These are phyloP conservation scores for Aspergillus nomiae DNA, from an alignment of 2,329 filamentous ascomycete genomes.

Conservation along the genomic window DNA sequence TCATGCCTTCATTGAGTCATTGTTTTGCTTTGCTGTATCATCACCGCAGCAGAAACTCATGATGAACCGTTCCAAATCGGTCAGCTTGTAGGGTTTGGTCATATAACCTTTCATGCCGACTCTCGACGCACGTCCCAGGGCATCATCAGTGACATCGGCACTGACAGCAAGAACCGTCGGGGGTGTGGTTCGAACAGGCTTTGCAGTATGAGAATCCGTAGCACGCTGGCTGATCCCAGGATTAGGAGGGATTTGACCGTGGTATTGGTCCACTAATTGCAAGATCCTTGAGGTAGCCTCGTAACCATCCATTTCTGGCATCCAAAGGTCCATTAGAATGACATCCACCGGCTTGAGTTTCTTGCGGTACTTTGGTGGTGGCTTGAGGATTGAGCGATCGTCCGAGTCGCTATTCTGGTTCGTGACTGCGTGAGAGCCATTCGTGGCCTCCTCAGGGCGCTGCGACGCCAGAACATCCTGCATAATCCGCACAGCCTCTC, in stretches of 20 bases:
- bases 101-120: conserved; percentile 70
- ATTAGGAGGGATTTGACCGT: conserved; percentile 23
- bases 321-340: conserved; percentile 75
- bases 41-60: conserved; percentile 45
- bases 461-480: conserved; percentile 43
- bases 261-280: conserved; percentile 49
- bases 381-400: conserved; percentile 17
- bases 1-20: conserved; percentile 25
- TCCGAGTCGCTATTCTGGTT: conserved; percentile 12
- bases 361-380: conserved; percentile 24
- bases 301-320: conserved; percentile 73
- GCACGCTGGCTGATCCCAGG: not conserved
- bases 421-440: conserved; percentile 21
- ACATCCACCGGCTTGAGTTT: conserved; percentile 57
- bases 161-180: conserved; percentile 63
- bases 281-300: conserved; percentile 67
- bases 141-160: conserved; percentile 67
- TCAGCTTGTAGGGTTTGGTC: conserved; percentile 67
- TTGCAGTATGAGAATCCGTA: not conserved
- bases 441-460: conserved; percentile 9
- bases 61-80: conserved; percentile 64
- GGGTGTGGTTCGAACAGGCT: conserved; percentile 11
- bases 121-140: conserved; percentile 60
- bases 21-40: conserved; percentile 13
- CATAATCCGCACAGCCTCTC: conserved; percentile 67